Conservation (phyloP, 2,329 filamentous ascomycete genomes). For the Diaporthe citriasiana region DNA sequence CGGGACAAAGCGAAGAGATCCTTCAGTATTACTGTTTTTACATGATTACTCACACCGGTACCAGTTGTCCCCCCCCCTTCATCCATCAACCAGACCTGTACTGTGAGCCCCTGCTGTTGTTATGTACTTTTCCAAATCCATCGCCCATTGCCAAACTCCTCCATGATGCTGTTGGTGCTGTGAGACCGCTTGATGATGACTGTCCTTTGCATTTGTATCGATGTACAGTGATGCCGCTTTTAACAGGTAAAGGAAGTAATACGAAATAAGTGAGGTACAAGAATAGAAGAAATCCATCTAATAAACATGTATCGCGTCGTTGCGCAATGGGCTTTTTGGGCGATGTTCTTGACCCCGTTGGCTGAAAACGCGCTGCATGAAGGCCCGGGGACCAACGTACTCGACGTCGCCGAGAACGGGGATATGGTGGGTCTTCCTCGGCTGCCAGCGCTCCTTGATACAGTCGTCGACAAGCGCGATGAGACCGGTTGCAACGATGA, state of each 20-base stretch:
- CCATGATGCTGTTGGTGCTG: conserved; percentile 27
- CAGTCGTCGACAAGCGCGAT: conserved; percentile 91
- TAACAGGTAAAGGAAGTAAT: neutral
- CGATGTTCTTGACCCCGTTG: conserved; percentile 46
- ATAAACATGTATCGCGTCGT: conserved; percentile 45
- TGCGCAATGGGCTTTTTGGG: conserved; percentile 46
- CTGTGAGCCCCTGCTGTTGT: neutral
- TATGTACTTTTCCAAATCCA: neutral
- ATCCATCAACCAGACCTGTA: neutral
- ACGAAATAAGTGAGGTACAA: neutral
- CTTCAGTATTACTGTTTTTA: conserved; percentile 5
- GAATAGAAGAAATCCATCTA: conserved; percentile 34
- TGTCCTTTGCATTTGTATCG: conserved; percentile 31
- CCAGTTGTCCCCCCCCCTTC: neutral
- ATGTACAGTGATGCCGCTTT: conserved; percentile 28
- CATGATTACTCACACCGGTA: neutral
- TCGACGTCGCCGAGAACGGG: conserved; percentile 55
- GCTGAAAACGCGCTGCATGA: conserved; percentile 54
- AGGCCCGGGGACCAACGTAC: conserved; percentile 53
- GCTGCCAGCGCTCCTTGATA: conserved; percentile 83
- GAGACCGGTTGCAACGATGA: conserved; percentile 91
- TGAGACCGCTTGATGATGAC: conserved; percentile 26
- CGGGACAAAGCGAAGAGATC: conserved; percentile 4
- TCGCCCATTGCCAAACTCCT: conserved; percentile 12
- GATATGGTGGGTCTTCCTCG: conserved; percentile 59